Percentiles rank a stretch among this genome's conserved stretches.
Conservation (phyloP, 2,329 filamentous ascomycete species). For the Fusarium continuum region DNA sequence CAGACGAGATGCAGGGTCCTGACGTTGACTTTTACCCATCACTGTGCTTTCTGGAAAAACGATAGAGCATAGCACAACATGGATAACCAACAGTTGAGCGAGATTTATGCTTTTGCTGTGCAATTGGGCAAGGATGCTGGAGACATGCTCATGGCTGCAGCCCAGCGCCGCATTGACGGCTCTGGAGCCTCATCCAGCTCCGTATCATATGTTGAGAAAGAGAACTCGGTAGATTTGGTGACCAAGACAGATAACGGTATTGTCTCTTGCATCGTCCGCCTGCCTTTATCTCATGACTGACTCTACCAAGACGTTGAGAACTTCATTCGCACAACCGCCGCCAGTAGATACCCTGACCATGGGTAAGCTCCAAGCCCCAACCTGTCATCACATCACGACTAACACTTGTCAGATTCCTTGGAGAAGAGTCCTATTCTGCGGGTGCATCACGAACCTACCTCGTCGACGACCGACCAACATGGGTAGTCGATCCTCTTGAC, state of each 20-base stretch:
- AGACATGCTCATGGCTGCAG: constrained; percentile 70
- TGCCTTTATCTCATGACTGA: not conserved
- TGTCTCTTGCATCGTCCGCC: not conserved
- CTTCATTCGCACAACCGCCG: constrained; percentile 71
- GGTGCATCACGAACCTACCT: constrained; percentile 74
- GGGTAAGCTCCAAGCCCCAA: constrained; percentile 57
- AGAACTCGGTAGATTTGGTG: constrained; percentile 79
- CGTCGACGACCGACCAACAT: constrained; percentile 70
- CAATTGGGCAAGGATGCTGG: constrained; percentile 76
- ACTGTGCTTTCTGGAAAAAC: constrained; percentile 11
- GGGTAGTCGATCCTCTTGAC: constrained; percentile 81
- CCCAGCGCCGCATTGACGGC: constrained; percentile 48
- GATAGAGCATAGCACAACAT: constrained; percentile 33
- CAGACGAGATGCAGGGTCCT: not conserved
- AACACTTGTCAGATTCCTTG: constrained; percentile 67
- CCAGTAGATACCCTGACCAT: constrained; percentile 69
- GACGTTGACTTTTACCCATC: constrained; percentile 1
- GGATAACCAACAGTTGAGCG: constrained; percentile 62
- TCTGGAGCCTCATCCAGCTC: constrained; percentile 19
- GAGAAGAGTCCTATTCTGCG: constrained; percentile 79
- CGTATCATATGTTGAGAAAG: constrained; percentile 65
- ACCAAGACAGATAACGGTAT: constrained; percentile 78
- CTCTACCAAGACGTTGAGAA: constrained; percentile 69
- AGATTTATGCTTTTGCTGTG: constrained; percentile 76
- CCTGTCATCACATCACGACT: not conserved